These are phyloP conservation scores for Penicillium palitans DNA, from an alignment of 2,329 filamentous ascomycete species.

Conservation along the genomic window DNA sequence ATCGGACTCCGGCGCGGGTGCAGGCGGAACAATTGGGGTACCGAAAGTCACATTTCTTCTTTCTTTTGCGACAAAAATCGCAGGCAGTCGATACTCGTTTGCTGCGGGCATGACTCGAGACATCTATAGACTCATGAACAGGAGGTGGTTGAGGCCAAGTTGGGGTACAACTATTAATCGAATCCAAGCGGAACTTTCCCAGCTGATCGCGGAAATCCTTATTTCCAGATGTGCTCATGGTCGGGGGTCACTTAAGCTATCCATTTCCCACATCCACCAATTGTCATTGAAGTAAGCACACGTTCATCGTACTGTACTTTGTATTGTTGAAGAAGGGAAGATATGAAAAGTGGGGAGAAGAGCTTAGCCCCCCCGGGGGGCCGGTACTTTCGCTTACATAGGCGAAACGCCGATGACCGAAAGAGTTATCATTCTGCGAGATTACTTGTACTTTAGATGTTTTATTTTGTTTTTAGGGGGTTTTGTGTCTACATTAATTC, in stretches of 20 bases:
- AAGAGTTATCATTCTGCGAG: slow-evolving; percentile 4
- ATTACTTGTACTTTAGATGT: neutral
- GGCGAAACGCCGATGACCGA: neutral
- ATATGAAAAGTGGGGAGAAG: slow-evolving; percentile 1
- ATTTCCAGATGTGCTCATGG: slow-evolving; percentile 26
- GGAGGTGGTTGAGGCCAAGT: slow-evolving; percentile 15
- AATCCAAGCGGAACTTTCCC: slow-evolving; percentile 36
- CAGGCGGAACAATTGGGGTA: slow-evolving; percentile 45
- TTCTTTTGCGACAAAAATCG: slow-evolving; percentile 44
- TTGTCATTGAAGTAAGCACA: neutral
- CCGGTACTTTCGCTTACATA: slow-evolving; percentile 5
- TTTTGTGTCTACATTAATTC: neutral
- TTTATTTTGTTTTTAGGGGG: too few species aligned
- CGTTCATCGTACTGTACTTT: neutral
- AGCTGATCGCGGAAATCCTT: slow-evolving; percentile 38
- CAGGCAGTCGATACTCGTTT: slow-evolving; percentile 44
- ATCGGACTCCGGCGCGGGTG: slow-evolving; percentile 42
- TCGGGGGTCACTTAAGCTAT: slow-evolving; percentile 20
- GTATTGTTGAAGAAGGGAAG: neutral
- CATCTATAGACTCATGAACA: slow-evolving; percentile 13
- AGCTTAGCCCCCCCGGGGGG: neutral
- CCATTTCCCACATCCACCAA: slow-evolving; percentile 25
- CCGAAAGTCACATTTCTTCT: slow-evolving; percentile 46
- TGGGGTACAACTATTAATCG: slow-evolving; percentile 15
- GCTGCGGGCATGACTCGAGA: slow-evolving; percentile 24